Evolutionary conservation across 2,329 filamentous ascomycete genomes (phyloP), one percentile per base, ranked within the genome.

Genomic region (Talaromyces sp.): DNA sequence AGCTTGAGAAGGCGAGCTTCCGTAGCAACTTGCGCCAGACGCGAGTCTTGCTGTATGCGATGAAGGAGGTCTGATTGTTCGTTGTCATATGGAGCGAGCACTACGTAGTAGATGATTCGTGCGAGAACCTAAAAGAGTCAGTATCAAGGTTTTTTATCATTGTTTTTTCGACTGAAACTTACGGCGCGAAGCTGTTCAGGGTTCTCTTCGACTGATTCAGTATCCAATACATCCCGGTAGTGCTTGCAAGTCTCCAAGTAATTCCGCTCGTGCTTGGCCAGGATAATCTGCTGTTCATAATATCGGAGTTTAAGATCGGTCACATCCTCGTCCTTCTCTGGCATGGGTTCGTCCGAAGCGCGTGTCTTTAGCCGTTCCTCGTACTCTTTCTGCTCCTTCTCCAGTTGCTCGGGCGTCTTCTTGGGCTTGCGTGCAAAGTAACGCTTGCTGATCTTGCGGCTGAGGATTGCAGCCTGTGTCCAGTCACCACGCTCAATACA

Each of bases 201-300:
- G 73, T 97, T 92, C 67, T 95, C 87, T 77, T 97, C 91, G 4
- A 99, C 92, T 3, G 92, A 91, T 75, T 96, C 92, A 0, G 95
- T 99, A 73, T 99, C 93, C 63, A 99, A 79, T 4, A 99, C 93
- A 74, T 97, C 92, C 74, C 94, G 85, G 80, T 97, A 99, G 79
- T 99, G 87, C 79, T 99, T 99, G 87, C 94, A 99, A 35, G 88
- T 93, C 65, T 97, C 93, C 35, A 99, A 86, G 71, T 99, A 99
- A 77, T 96, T 97, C 80, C 92, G 87, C 65, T 99, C 94, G 70
- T 99, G 92, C 83, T 97, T 97, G 60, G 94, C 91, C 57, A 99
- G 82, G 53, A 87, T 89, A 71, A 99, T 96, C 79, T 99, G 94
- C 75, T 97, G 94, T 79, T 97, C 92, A 78, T 97, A 99, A 80